These are phyloP conservation scores for Cercospora sp. DNA, from an alignment of 2,329 filamentous ascomycete genomes.

Conservation along the genomic window DNA sequence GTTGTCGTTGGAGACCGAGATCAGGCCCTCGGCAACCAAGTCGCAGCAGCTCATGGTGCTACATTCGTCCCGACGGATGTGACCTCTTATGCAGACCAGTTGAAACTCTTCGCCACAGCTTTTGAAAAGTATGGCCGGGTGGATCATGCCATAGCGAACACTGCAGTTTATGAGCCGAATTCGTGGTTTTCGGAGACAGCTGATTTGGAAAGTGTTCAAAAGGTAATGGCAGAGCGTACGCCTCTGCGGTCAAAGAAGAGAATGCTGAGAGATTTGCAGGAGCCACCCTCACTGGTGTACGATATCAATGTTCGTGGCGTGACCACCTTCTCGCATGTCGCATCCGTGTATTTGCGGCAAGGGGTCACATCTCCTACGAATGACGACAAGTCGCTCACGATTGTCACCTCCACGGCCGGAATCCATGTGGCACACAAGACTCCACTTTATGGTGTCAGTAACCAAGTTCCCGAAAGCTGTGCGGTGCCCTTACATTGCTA, in stretches of 20 bases:
- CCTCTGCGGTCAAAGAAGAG: neutral
- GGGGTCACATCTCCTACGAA: neutral
- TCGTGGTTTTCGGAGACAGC: neutral
- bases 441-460: neutral
- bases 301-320: neutral
- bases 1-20: neutral
- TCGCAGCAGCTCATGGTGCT: neutral
- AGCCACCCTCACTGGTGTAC: neutral
- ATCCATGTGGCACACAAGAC: neutral
- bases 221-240: neutral
- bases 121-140: neutral
- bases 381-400: neutral
- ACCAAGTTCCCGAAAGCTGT: neutral
- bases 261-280: neutral
- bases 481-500: neutral
- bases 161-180: neutral
- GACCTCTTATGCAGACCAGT: neutral
- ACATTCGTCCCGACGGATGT: neutral
- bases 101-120: neutral
- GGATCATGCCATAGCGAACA: neutral
- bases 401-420: neutral
- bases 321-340: neutral
- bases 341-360: neutral
- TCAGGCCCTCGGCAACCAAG: neutral
- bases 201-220: neutral